Evolutionary conservation across 2,329 filamentous ascomycete species (phyloP).

Genomic region (Colletotrichum endophyticum): DNA sequence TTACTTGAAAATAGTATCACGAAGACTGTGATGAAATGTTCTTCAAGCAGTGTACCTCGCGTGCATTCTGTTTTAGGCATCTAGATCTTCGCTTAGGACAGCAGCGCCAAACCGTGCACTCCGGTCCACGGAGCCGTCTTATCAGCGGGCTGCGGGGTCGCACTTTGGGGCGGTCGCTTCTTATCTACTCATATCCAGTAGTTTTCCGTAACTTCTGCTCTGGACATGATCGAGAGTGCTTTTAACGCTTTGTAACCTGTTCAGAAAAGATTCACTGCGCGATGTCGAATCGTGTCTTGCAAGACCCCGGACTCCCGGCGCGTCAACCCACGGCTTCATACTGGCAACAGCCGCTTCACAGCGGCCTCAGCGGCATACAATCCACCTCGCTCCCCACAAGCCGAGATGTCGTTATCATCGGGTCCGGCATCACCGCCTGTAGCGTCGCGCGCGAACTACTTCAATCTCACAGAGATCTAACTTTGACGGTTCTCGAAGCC

Average conservation of each 20-base stretch:
- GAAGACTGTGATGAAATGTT: not conserved
- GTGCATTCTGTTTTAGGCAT: not conserved
- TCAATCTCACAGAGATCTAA: not conserved
- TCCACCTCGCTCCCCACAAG: conserved; percentile 32
- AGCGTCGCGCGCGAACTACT: conserved; percentile 36
- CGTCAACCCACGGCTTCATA: not conserved
- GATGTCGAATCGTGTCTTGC: not conserved
- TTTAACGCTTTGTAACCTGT: not conserved
- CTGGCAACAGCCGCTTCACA: conserved; percentile 40
- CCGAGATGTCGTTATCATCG: conserved; percentile 56
- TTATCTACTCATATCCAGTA: not conserved
- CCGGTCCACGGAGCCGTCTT: not conserved
- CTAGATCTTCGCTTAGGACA: not conserved
- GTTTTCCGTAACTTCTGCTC: not conserved
- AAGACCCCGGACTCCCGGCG: not conserved
- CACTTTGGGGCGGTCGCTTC: not conserved
- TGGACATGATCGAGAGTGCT: not conserved
- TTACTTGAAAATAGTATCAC: not conserved
- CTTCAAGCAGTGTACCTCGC: not conserved
- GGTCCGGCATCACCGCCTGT: conserved; percentile 58
- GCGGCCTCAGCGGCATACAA: conserved; percentile 29
- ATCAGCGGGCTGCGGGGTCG: not conserved
- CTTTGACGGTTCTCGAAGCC: not conserved
- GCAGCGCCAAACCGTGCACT: not conserved
- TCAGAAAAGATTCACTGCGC: not conserved